Evolutionary conservation across 208 protist genomes (phyloP), one percentile per base, ranked within the genome.

Genomic region (Crithidia fasciculata): DNA sequence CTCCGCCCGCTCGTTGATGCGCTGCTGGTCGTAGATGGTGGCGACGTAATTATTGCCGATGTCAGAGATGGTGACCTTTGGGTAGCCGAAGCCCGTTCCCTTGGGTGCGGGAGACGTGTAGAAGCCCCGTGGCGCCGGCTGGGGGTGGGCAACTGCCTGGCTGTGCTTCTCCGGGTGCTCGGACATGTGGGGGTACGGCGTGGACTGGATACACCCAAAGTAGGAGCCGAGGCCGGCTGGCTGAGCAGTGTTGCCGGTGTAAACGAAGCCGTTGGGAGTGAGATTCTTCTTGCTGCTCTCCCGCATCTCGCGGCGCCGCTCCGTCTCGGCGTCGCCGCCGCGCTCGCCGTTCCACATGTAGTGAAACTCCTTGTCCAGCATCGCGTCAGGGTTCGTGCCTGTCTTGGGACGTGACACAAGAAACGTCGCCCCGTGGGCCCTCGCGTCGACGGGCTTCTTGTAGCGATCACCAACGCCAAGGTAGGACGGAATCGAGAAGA

Each of bases 401-500:
- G 92, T 91, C 76, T 97, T 96, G 9, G 88, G 85, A 15, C 77
- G 85, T 6, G 72, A 72, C 16, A 87, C 88, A 39, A 93, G 60
- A 60, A 98, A 92, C 13, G 83, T 89, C 19, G 81, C 76, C 8
- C 92, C 88, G 39, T 91, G 82, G 4, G 80, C 73, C 10, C 94
- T 88, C 55, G 82, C 83, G 62, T 94, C 87, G 37, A 92, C 54
- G 8, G 73, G 76, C 44, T 83, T 82, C 76, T 92, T 88, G 62
- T 83, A 81, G 37, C 91, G 86, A 58, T 94, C 89, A 15, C 91
- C 94, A 13, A 86, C 62, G 63, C 88, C 66, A 36, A 96, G 68
- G 74, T 92, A 97, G 37, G 92, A 95, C 15, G 94, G 92, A 53
- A 93, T 96, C 4, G 90, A 95, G 60, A 97, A 97, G 12, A 96